Base-by-base conservation (phyloP, 768 basidiomycete species). In the Agrocybe pediades region DNA sequence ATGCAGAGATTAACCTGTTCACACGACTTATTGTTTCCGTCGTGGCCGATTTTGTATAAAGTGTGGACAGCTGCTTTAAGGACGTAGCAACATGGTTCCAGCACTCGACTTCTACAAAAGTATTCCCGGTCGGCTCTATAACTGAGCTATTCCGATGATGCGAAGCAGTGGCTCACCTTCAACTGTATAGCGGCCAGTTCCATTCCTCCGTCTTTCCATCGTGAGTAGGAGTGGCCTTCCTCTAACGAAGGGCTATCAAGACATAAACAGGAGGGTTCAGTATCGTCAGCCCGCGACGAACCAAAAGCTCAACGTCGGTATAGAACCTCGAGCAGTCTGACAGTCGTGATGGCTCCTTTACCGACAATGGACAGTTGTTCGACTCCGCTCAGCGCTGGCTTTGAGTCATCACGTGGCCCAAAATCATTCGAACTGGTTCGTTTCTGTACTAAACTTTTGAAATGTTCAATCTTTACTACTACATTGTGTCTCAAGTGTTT, bases 31-130 rank as follows among this genome's bases (percentile, higher is more conserved):
- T 81, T 1, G 84, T 82, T 33, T 90, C 87, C 51, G 69, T 61
- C 27, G 78, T 78, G 7, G 70, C 65, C 29, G 77, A 67, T 62
- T 74, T 81, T 9, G 78, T 68, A 65, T 81, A 86, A 57, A 83
- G 74, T 52, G 69, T 72, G 13, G 84, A 79, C 30, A 90, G 73
- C 17, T 73, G 69, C 58, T 72, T 78, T 53, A 92, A 69, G 27
- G 86, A 82, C 49, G 76, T 72, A 25, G 82, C 76, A 27, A 87
- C 85, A 68, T 84, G 86, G 45, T 83, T 77, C 90, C 90, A 93
- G 62, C 77, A 87, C 51, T 88, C 84, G 57, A 89, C 72, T 74
- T 92, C 90, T 93, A 49, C 51, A 57, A 57, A 56, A 54, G 60
- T 44, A 47, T 53, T 52, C 30, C 50, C 51, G 52, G 53, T 47